Base-by-base conservation (phyloP, 1,284 basidiomycete genomes). In the Pyrrhoderma noxium region DNA sequence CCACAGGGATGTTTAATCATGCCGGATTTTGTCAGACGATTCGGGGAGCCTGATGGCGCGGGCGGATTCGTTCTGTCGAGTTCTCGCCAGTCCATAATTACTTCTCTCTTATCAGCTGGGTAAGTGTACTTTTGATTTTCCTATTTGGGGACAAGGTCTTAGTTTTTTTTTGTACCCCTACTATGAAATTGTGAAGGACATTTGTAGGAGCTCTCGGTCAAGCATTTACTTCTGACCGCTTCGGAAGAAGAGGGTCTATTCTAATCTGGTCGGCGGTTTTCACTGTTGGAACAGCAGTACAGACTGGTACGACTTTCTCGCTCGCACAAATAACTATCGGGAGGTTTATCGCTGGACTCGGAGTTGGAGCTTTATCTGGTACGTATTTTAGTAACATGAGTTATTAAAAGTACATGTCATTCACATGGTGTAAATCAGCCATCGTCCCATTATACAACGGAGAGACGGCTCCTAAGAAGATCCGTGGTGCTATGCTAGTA, bases 371-470 rank as follows among this genome's bases (percentile, higher is more conserved):
- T 7, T 62, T 89, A 42, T 86, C 83, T 53, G 79, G 78, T 77
- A 58, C 34, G 69, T 31, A 13, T 31, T 27, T 14, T 38, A 2
- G 25, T 27, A 16, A 11, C 14, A 11, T 11, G 9, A 7, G 18
- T 8, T 37, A 21, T 21, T n/a, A 5, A n/a, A n/a, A 14, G 13
- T 59, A 23, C 11, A 42, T 18, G 8, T 45, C 34, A 8, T 11
- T 5, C 2, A 21, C 4, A 14, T 21, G 19, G n/a, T 43, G 11
- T 11, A 11, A 31, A 31, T 31, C 27, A 81, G 85, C 84, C 45
- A 82, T 89, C 54, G 86, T 89, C 1, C 86, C 87, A 39, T 74
- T 89, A 3, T 89, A 88, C 64, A 89, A 85, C 57, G 86, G 86
- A 37, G 87, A 90, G 65, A 85, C 85, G 0, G 78, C 86, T 0